Base-by-base conservation (phyloP, 176 grass and related monocot genomes). In the Elymus sibiricus region DNA sequence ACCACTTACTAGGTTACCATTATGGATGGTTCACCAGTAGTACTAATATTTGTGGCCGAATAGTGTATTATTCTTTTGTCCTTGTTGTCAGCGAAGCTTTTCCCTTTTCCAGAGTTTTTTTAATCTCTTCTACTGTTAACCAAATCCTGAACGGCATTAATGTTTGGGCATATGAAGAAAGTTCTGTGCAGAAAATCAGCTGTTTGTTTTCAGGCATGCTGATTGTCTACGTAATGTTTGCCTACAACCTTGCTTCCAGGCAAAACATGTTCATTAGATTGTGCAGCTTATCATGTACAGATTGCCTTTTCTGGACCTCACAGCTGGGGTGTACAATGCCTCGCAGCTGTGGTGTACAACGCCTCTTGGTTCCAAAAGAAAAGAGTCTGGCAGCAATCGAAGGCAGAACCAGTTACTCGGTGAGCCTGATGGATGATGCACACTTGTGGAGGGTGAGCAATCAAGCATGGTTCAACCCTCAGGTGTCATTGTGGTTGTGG, bases 391-490 rank as follows among this genome's bases (percentile, higher is more conserved):
- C 21, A 76, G 82, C 38, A 64, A 34, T 22, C 0, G 5, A 49
- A 26, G 40, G 26, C 34, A 38, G 65, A 70, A 76, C 27, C 70
- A 32, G 32, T 28, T 6, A 44, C 27, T 40, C 24, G 43, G 61
- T 63, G 70, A 22, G 22, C 65, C 12, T 58, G 44, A 82, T 70
- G 13, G 64, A 13, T 58, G 65, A 55, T 70, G 38, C 13, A 38
- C 78, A 22, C 8, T 69, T 51, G 46, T 82, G 13, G 46, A 34
- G 19, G 25, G 51, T 72, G 66, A 72, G 39, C 17, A 76, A 47
- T 75, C 38, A 44, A 84, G 67, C 69, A 83, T 74, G 26, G 25
- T 25, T 83, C 25, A 77, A 15, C 63, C 35, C 77, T 63, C 35
- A 79, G 77, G n/a, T 27, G 35, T 79, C 7, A 14, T 64, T 43